These are phyloP conservation scores for Stentor coeruleus DNA, from an alignment of 73 alveolate genomes.

Conservation along the genomic window DNA sequence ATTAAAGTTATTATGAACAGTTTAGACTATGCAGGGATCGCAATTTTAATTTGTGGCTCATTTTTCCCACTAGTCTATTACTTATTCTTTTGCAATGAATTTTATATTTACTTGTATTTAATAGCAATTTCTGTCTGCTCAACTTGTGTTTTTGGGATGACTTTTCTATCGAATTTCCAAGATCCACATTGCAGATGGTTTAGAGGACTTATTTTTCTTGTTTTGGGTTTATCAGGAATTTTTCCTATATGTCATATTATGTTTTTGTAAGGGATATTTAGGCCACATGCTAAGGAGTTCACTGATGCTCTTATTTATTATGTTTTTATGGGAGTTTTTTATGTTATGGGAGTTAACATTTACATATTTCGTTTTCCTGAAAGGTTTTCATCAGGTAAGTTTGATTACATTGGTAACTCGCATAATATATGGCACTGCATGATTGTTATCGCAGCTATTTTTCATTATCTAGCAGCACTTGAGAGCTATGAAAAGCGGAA, in stretches of 20 bases:
- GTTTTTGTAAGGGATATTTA: conserved; percentile 21
- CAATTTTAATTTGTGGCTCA: conserved; percentile 86
- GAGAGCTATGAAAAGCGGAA: neutral
- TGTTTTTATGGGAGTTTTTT: conserved; percentile 52
- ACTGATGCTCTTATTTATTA: conserved; percentile 32
- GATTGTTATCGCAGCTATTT: conserved; percentile 21
- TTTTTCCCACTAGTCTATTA: conserved; percentile 86
- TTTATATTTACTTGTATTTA: conserved; percentile 41
- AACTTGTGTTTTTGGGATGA: conserved; percentile 56
- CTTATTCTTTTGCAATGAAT: conserved; percentile 68
- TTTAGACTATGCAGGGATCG: conserved; percentile 93
- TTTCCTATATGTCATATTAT: conserved; percentile 67
- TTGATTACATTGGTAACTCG: conserved; percentile 60
- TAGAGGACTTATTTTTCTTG: conserved; percentile 72
- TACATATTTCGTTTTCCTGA: conserved; percentile 76
- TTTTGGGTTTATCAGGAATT: conserved; percentile 79
- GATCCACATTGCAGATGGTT: conserved; percentile 68
- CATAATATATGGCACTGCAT: conserved; percentile 27
- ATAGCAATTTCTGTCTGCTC: conserved; percentile 40
- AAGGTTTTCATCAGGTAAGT: conserved; percentile 60
- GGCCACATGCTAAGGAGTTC: conserved; percentile 28
- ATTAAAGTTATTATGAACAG: conserved; percentile 60
- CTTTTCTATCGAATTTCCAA: conserved; percentile 71
- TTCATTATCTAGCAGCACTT: conserved; percentile 20
- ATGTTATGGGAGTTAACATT: conserved; percentile 47